A percentile compares a stretch with the other conserved stretches of the same genome.
These are phyloP conservation scores for Monascus purpureus DNA, from an alignment of 495 filamentous ascomycete species.

Conservation along the genomic window DNA sequence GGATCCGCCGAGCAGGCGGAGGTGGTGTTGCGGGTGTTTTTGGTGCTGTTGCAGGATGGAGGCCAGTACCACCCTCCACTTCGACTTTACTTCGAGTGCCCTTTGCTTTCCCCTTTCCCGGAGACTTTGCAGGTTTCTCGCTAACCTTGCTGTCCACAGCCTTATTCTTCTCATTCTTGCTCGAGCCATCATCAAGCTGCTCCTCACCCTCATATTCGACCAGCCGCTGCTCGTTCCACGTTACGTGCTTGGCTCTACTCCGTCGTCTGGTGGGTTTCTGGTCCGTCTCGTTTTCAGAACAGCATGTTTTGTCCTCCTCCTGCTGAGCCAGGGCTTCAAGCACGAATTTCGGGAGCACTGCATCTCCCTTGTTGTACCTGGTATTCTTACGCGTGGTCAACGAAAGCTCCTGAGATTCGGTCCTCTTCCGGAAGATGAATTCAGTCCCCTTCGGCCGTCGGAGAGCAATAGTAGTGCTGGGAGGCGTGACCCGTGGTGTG, in stretches of 20 bases:
- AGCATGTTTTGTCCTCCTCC: constrained; percentile 3
- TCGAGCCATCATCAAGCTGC: constrained; percentile 4
- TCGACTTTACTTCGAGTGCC: constrained; percentile 13
- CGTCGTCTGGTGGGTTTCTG: background rate
- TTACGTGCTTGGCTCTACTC: constrained; percentile 15
- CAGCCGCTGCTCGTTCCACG: constrained; percentile 31
- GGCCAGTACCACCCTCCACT: constrained; percentile 5
- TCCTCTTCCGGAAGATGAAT: constrained; percentile 40
- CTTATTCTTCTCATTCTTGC: too few relatives aligned
- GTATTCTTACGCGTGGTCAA: constrained; percentile 42
- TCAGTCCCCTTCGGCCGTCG: constrained; percentile 41
- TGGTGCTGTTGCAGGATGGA: too few relatives aligned
- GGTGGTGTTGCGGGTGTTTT: constrained; percentile 3
- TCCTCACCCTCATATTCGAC: constrained; percentile 19
- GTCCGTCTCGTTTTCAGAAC: background rate
- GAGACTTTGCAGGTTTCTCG: constrained; percentile 4
- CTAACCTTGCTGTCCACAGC: constrained; percentile 5
- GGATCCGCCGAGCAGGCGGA: background rate
- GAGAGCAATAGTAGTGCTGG: constrained; percentile 35
- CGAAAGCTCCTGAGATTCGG: constrained; percentile 44
- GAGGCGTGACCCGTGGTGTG: constrained; percentile 17
- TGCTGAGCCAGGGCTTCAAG: constrained; percentile 29
- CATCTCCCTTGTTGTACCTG: constrained; percentile 40
- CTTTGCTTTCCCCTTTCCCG: constrained; percentile 14
- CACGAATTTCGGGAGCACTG: constrained; percentile 30